Base-by-base conservation (phyloP, 352 stramenopile species). In the Phytophthora colocasiae region DNA sequence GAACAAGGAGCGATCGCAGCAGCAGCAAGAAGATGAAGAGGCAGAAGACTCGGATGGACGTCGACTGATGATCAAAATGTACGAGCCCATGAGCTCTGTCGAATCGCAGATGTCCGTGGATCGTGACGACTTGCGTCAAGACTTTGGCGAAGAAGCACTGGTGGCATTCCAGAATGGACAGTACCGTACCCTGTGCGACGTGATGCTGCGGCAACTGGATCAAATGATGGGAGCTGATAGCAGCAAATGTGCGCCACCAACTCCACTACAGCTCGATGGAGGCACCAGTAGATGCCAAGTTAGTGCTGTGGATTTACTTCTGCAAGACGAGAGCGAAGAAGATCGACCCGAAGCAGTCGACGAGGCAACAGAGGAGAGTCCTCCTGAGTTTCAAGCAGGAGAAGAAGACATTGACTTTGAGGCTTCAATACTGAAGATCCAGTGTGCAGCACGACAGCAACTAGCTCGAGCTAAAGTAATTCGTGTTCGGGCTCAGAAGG, bases 61-160 rank as follows among this genome's bases (percentile, higher is more conserved):
- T 45, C 65, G 58, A 41, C 71, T 91, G n/a, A 83, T 79, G 27
- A 80, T 93, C 70, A 90, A 93, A 59, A 71, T 91, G 49, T 91
- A 90, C 66, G 82, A 93, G 69, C 82, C 82, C 31, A 90, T 91
- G 77, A 91, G 80, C 69, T 88, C 81, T 9, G 80, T 89, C 27
- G 82, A 93, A 53, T 91, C 82, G 22, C 78, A 90, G 50, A 88
- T 90, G 58, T 84, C 75, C 40, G 71, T 93, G 53, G 78, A 76
- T 0, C 65, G 70, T 1, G 73, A 87, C 4, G 83, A 93, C 36
- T 70, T 93, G 40, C 63, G 59, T 5, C 48, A 77, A 17, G 78
- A 91, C 22, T 93, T 93, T 80, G 85, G 81, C 10, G 65, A 63
- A 2, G 12, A 54, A 17, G 78, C 78, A 2, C 40, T 74, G 31